Conservation (phyloP, 441 rosid genomes). For the Erodium trifolium region DNA sequence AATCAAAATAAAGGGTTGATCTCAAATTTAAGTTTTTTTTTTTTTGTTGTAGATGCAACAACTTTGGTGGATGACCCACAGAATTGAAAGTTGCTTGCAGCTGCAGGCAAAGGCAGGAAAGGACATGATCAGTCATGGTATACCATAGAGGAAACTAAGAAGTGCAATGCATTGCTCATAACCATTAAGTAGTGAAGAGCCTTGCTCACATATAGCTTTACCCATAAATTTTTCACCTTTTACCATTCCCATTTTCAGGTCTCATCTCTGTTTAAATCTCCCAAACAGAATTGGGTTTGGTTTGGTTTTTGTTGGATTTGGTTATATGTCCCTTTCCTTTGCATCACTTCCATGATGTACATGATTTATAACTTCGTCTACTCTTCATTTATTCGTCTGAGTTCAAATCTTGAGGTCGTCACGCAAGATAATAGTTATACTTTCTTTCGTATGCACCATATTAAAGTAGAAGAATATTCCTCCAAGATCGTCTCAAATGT, state of each 20-base stretch:
- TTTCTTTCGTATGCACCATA: no score
- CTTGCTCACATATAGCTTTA: slow-evolving; percentile 11
- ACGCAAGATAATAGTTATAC: no score
- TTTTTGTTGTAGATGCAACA: background rate
- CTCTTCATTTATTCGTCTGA: background rate
- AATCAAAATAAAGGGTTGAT: no score
- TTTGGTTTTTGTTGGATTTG: background rate
- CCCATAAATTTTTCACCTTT: no score
- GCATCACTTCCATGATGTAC: background rate
- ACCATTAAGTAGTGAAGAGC: background rate
- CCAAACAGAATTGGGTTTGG: background rate
- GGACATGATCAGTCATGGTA: no score
- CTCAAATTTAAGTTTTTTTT: no score
- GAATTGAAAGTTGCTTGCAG: background rate
- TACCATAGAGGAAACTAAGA: no score
- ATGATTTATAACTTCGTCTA: background rate
- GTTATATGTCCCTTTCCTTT: background rate
- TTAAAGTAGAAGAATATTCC: no score
- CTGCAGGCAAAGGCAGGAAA: background rate
- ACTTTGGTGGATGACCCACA: background rate
- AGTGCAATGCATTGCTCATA: no score
- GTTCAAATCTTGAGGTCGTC: no score
- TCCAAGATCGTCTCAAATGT: no score
- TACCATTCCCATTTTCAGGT: background rate
- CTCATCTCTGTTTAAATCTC: background rate